These are phyloP conservation scores for Mycena vitilis DNA, from an alignment of 768 basidiomycete species.

Conservation along the genomic window DNA sequence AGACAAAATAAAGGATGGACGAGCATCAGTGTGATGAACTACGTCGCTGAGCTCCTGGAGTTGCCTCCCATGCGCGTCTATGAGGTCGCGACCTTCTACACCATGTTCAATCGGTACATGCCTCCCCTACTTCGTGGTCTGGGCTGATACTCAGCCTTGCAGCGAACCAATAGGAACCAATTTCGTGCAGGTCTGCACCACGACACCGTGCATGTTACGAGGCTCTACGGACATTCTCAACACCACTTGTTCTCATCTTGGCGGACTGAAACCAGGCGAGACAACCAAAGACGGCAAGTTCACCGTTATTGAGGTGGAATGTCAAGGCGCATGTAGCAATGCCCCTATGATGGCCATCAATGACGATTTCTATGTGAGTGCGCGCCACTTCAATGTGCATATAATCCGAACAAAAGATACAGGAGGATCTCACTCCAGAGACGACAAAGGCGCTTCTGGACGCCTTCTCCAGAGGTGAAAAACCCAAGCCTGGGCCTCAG, in stretches of 20 bases:
- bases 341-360: constrained; percentile 96
- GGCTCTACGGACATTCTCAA: constrained; percentile 93
- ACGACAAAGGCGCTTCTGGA: constrained; percentile 85
- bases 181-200: constrained; percentile 98
- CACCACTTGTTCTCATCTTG: constrained; percentile 85
- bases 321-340: constrained; percentile 98
- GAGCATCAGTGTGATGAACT: constrained; percentile 98
- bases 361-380: constrained; percentile 94
- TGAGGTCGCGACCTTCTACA: constrained; percentile 99
- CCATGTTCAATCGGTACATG: constrained; percentile 97
- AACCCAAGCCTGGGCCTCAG: constrained; percentile 95
- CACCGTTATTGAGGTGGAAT: constrained; percentile 98
- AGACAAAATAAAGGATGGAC: constrained; percentile 99
- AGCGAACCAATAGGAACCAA: constrained; percentile 95
- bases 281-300: constrained; percentile 98
- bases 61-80: constrained; percentile 99
- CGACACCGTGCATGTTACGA: constrained; percentile 96
- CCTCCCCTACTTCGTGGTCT: background rate
- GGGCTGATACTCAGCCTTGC: background rate
- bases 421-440: constrained; percentile 88
- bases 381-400: background rate
- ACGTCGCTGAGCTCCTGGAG: constrained; percentile 91
- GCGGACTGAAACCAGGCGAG: constrained; percentile 86
- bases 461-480: constrained; percentile 82
- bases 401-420: constrained; percentile 31